phyloP scores from a whole-genome alignment of 2,329 filamentous ascomycete species.

The Tolypocladium tundrense region DNA sequence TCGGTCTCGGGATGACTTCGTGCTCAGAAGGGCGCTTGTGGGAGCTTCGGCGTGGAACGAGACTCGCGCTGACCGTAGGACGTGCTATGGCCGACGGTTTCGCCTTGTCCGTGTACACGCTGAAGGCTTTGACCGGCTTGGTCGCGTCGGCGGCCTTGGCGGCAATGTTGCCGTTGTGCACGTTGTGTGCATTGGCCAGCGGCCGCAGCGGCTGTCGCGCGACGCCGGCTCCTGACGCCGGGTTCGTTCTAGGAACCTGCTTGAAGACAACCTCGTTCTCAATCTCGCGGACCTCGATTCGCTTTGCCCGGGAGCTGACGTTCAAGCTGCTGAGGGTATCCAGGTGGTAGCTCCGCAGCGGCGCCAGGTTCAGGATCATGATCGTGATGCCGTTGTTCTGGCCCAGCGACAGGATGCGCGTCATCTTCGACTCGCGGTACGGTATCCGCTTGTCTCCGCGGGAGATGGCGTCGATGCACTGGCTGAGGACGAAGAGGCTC shows the following conservation, averaged over 20 bases:
- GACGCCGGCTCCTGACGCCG: slow-evolving; percentile 26
- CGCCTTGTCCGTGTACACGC: slow-evolving; percentile 70
- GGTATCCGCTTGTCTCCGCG: slow-evolving; percentile 68
- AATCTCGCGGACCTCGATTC: slow-evolving; percentile 89
- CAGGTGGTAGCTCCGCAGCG: slow-evolving; percentile 83
- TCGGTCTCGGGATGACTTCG: slow-evolving; percentile 29
- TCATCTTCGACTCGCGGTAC: slow-evolving; percentile 96
- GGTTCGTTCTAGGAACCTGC: slow-evolving; percentile 50
- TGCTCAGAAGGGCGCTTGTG: slow-evolving; percentile 34
- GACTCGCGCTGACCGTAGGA: slow-evolving; percentile 17
- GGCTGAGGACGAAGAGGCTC: slow-evolving; percentile 84
- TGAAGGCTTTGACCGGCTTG: slow-evolving; percentile 75
- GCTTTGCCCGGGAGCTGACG: slow-evolving; percentile 89
- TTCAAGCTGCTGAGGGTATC: slow-evolving; percentile 91
- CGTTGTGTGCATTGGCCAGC: slow-evolving; percentile 65
- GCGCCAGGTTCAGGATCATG: slow-evolving; percentile 93
- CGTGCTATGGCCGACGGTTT: slow-evolving; percentile 31
- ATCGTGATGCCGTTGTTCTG: slow-evolving; percentile 93
- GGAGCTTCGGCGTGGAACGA: slow-evolving; percentile 6
- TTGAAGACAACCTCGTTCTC: slow-evolving; percentile 92
- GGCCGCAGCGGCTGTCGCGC: slow-evolving; percentile 70
- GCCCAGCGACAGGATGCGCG: slow-evolving; percentile 78
- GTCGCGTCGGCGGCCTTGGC: slow-evolving; percentile 33
- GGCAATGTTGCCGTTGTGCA: slow-evolving; percentile 49
- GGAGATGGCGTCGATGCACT: slow-evolving; percentile 91